A percentile compares a stretch with the other conserved stretches of the same genome.
These are phyloP conservation scores for Kuraishia hungarica DNA, from an alignment of 805 yeast species.

Conservation along the genomic window DNA sequence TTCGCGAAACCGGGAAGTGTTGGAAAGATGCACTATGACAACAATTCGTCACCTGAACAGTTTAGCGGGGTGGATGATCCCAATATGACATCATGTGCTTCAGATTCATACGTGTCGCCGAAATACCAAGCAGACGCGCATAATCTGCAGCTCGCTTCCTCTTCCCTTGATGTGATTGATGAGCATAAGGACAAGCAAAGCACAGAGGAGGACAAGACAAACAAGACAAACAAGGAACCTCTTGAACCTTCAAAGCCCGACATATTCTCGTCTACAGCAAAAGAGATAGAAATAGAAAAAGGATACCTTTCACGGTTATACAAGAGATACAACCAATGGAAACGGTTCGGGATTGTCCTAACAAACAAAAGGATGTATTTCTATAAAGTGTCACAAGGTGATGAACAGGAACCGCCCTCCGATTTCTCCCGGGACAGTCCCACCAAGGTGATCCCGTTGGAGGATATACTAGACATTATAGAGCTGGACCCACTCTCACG, in stretches of 20 bases:
- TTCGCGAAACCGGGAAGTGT: not conserved
- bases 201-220: not conserved
- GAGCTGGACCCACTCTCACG: constrained; percentile 40
- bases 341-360: constrained; percentile 30
- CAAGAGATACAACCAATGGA: constrained; percentile 41
- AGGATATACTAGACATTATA: constrained; percentile 35
- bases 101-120: constrained; percentile 4
- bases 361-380: constrained; percentile 32
- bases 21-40: not conserved
- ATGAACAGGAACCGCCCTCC: constrained; percentile 1
- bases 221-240: too few relatives aligned
- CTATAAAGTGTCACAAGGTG: constrained; percentile 21
- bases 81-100: constrained; percentile 6
- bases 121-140: not conserved
- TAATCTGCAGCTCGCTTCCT: not conserved
- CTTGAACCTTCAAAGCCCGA: not conserved
- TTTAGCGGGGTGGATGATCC: constrained; percentile 8
- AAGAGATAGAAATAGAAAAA: constrained; percentile 28
- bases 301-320: constrained; percentile 33
- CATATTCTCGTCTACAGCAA: constrained; percentile 1
- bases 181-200: not conserved
- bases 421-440: constrained; percentile 10
- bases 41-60: constrained; percentile 7
- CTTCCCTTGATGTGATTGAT: constrained; percentile 5
- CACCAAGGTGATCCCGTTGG: constrained; percentile 23